Conservation (phyloP, 2,329 filamentous ascomycete genomes). For the Epicoccum nigrum region DNA sequence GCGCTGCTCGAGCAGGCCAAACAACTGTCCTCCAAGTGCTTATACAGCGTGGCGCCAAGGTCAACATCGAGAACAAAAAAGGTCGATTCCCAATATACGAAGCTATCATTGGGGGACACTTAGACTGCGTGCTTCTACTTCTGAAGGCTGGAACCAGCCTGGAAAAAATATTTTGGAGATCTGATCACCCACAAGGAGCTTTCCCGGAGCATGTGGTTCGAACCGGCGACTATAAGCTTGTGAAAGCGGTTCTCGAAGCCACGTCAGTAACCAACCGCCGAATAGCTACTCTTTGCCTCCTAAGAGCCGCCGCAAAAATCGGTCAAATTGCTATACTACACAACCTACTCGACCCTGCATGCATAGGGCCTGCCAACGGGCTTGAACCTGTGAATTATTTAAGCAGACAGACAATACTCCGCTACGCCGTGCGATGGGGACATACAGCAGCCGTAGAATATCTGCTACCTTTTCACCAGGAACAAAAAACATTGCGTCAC, state of each 20-base stretch:
- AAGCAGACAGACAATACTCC: neutral
- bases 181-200: no score
- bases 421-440: neutral
- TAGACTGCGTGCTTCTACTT: neutral
- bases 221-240: no score
- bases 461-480: neutral
- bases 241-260: no score
- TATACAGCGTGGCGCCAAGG: neutral
- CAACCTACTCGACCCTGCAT: neutral
- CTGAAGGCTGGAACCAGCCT: neutral
- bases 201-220: no score
- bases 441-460: neutral
- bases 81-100: conserved; percentile 7
- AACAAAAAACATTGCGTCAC: neutral
- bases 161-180: no score
- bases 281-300: no score
- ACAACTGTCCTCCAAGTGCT: neutral
- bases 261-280: no score
- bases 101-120: neutral
- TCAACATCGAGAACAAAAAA: neutral
- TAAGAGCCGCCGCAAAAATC: neutral
- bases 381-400: neutral
- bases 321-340: neutral
- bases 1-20: conserved; percentile 18
- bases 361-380: no score